Percentiles rank a stretch among this genome's conserved stretches.
Evolutionary conservation across 495 filamentous ascomycete genomes (phyloP).

Genomic region (Thermochaetoides thermophila): DNA sequence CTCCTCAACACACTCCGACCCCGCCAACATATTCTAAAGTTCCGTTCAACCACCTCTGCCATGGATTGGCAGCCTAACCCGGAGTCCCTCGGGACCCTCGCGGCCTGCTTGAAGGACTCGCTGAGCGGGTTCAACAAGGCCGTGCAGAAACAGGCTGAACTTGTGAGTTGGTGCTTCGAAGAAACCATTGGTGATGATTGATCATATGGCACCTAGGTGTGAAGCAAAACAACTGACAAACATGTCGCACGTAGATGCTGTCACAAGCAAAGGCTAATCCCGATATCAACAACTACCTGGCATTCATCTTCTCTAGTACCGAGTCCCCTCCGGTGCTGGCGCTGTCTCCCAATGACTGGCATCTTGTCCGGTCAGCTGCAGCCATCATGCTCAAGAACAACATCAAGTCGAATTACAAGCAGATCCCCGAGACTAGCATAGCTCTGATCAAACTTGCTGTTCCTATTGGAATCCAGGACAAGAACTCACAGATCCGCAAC

Average conservation of each 20-base stretch:
- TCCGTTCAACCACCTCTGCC: conserved; percentile 7
- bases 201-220: too few relatives aligned
- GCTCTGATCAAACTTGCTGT: conserved; percentile 65
- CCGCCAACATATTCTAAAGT: not conserved
- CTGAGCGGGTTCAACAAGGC: conserved; percentile 64
- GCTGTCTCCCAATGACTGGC: conserved; percentile 44
- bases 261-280: conserved; percentile 77
- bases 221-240: conserved; percentile 1
- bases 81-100: conserved; percentile 75
- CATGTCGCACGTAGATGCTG: conserved; percentile 55
- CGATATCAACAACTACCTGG: conserved; percentile 93
- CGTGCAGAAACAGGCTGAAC: conserved; percentile 72
- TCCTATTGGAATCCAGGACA: conserved; percentile 65
- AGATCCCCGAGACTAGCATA: conserved; percentile 53
- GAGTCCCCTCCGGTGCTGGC: conserved; percentile 42
- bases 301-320: conserved; percentile 69
- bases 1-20: conserved; percentile 2
- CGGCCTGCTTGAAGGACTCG: conserved; percentile 79
- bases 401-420: conserved; percentile 53
- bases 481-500: conserved; percentile 66
- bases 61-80: conserved; percentile 93
- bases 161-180: conserved; percentile 34
- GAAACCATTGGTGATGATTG: too few relatives aligned
- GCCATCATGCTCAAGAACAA: conserved; percentile 93
- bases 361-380: conserved; percentile 68